Conservation (phyloP, 345 rosid species). For the Arabidopsis arenosa region DNA sequence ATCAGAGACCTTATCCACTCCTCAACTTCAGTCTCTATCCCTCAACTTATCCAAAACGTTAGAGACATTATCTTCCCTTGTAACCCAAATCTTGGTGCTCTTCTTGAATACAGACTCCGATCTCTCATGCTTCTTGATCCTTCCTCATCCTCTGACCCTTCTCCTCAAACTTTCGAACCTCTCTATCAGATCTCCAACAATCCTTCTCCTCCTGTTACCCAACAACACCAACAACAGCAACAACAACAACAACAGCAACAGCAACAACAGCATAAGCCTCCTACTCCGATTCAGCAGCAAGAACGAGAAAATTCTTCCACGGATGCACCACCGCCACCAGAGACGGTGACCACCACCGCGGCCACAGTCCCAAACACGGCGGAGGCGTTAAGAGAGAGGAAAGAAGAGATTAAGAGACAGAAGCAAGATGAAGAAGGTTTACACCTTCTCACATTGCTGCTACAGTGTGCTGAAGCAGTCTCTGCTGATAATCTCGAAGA, state of each 20-base stretch:
- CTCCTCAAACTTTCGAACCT: constrained; percentile 40
- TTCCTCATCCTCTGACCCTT: constrained; percentile 45
- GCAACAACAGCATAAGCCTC: constrained; percentile 32
- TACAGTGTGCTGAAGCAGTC: constrained; percentile 98
- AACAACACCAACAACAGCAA: not conserved
- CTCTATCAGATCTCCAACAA: constrained; percentile 40
- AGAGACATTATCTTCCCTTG: constrained; percentile 92
- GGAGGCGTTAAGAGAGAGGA: constrained; percentile 58
- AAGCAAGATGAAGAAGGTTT: constrained; percentile 90
- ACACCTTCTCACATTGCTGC: constrained; percentile 85
- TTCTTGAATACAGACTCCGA: constrained; percentile 81
- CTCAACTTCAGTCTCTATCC: constrained; percentile 80
- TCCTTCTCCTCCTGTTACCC: constrained; percentile 37
- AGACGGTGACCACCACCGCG: constrained; percentile 47
- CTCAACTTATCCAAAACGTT: constrained; percentile 96
- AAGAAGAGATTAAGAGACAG: constrained; percentile 77
- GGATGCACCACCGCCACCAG: constrained; percentile 43
- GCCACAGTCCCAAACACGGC: constrained; percentile 36
- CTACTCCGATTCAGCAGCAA: constrained; percentile 37
- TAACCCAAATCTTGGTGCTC: constrained; percentile 88
- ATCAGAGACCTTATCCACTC: constrained; percentile 82
- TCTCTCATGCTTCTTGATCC: constrained; percentile 63
- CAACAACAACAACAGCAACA: constrained; percentile 36
- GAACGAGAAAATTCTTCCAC: constrained; percentile 54
- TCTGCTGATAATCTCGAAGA: constrained; percentile 87